phyloP scores from a whole-genome alignment of 257 asterid genomes.

The Nicotiana obtusifolia region DNA sequence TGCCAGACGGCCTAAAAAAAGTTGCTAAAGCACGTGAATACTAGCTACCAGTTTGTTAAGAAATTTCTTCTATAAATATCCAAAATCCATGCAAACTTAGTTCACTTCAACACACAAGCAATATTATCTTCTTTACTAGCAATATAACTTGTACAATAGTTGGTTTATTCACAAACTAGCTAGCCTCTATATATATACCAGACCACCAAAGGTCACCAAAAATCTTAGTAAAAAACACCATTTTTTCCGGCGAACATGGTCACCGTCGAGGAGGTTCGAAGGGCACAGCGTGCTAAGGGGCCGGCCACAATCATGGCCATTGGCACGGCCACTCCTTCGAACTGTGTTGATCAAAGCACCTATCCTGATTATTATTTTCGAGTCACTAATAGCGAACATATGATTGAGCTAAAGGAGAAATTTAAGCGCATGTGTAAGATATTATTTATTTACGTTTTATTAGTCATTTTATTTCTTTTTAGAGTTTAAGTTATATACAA shows the following conservation, averaged over 20 bases:
- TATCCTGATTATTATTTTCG: constrained; percentile 68
- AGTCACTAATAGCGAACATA: constrained; percentile 62
- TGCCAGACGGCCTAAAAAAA: neutral
- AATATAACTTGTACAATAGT: neutral
- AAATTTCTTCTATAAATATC: neutral
- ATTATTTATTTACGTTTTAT: neutral
- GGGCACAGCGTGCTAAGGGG: constrained; percentile 64
- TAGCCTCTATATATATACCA: too few species aligned
- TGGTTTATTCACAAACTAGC: neutral
- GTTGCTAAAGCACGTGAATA: constrained; percentile 9
- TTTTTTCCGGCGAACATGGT: constrained; percentile 30
- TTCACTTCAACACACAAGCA: neutral
- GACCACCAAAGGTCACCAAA: neutral
- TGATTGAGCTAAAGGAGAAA: constrained; percentile 53
- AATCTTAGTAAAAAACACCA: neutral
- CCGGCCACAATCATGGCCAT: constrained; percentile 78
- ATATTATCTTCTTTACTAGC: neutral
- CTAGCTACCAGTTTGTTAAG: constrained; percentile 9
- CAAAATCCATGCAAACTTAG: neutral
- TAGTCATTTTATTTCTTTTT: neutral
- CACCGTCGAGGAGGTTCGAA: constrained; percentile 55
- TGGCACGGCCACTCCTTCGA: constrained; percentile 60
- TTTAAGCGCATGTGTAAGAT: constrained; percentile 78
- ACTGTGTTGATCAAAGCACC: constrained; percentile 57
- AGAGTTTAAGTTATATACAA: neutral